Base-by-base conservation (phyloP, 192 early-diverging fungal species). In the Coemansia sp. region DNA sequence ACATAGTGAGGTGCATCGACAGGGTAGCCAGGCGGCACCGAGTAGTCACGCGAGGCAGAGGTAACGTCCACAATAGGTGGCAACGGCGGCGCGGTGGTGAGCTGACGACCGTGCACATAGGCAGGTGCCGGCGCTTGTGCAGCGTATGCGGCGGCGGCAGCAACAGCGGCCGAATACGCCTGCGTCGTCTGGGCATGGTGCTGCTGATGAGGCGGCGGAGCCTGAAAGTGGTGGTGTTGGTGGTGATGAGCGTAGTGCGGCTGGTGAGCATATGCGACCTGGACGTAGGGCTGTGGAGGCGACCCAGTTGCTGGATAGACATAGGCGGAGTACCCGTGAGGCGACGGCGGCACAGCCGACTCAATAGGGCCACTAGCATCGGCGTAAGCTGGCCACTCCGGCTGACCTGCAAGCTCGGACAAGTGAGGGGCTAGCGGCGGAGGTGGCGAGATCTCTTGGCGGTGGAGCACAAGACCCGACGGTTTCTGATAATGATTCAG, bases 401-500 rank as follows among this genome's bases (percentile, higher is more conserved):
- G 36, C 46, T 73, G 64, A 50, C 46, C 46, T 31, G 71, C 64
- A 67, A 63, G 66, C 59, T 67, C 71, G 24, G 64, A 45, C 29
- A 67, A 34, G 40, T 73, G 71, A 7, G 64, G 64, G 8, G 44
- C 40, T 29, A 53, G 53, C 40, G 65, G 65, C 53, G 51, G 51
- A 1, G 59, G 59, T 19, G 44, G 59, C 31, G 63, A 66, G 64
- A 31, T 39, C 59, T 48, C 21, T 33, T 16, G 62, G 31, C 57
- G 65, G 62, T 44, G 51, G 24, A 54, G 51, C 27, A 27, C 51
- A 11, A 54, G 59, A n/a, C 60, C 59, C 13, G 21, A 27, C 37
- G 19, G 75, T 45, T 27, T 56, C 66, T 57, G 70, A 24, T 64
- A 63, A 16, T 68, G 59, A 48, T 40, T 33, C 17, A 54, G 51